Percentiles rank a stretch among this genome's conserved stretches.
phyloP scores from a whole-genome alignment of 108 stramenopile genomes.

The Cylindrotheca closterium region DNA sequence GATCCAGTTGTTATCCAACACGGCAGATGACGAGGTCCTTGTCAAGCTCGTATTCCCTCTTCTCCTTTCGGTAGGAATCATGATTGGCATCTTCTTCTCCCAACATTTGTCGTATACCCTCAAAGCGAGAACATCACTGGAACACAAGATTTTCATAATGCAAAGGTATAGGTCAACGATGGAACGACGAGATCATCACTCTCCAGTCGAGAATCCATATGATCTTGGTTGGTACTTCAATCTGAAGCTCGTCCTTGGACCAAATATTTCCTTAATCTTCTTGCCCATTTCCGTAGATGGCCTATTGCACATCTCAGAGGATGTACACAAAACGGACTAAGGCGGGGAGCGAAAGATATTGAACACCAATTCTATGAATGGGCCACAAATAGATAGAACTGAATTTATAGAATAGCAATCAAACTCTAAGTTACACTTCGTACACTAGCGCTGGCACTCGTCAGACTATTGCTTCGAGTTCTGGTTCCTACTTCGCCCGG shows the following conservation, averaged over 20 bases:
- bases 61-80: conserved; percentile 30
- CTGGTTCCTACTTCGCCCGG: conserved; percentile 35
- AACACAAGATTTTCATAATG: conserved; percentile 44
- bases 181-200: conserved; percentile 3
- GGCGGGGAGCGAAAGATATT: no score
- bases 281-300: conserved; percentile 35
- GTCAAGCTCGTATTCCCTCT: conserved; percentile 49
- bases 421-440: conserved; percentile 7
- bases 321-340: conserved; percentile 6
- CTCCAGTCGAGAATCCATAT: conserved; percentile 29
- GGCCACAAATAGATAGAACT: no score
- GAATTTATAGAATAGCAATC: no score
- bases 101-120: conserved; percentile 41
- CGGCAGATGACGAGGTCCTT: conserved; percentile 16
- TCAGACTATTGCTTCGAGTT: conserved; percentile 83
- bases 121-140: conserved; percentile 42
- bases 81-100: conserved; percentile 30
- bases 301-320: no score
- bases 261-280: conserved; percentile 17
- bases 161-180: conserved; percentile 4
- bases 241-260: conserved; percentile 30
- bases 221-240: conserved; percentile 42
- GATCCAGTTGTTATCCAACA: conserved; percentile 3
- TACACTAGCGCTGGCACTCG: conserved; percentile 30
- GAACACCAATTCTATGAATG: no score